Evolutionary conservation across 2,329 filamentous ascomycete genomes (phyloP), one percentile per base, ranked within the genome.

Genomic region (Fusarium sp.): DNA sequence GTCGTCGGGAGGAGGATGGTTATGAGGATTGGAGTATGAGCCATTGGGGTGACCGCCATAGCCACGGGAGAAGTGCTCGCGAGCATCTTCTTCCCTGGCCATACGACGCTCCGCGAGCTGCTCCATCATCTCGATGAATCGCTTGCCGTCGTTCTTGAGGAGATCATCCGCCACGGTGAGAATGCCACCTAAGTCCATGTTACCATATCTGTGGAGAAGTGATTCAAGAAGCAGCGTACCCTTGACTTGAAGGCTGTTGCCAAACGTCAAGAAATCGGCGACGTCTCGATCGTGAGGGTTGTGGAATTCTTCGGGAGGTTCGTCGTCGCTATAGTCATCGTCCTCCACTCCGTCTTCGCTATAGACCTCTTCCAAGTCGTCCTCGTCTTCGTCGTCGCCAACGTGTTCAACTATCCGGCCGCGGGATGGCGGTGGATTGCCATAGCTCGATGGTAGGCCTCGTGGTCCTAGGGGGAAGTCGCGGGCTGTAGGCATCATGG

Each of bases 91-190:
- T 83, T 98, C 95, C 73, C 96, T 91, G 77, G 94, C 93, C 95
- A 99, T 97, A 75, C 96, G 89, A 75, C 95, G 92, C 82, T 99
- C 96, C 36, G 96, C 96, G 75, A 99, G 87, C 82, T 98, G 95
- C 80, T 99, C 96, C 96, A 99, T 99, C 96, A 99, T 99, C 80
- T 99, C 96, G 81, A 99, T 99, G 83, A 99, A 99, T 78, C 97
- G 97, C 81, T 97, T 97, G 76, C 96, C 96, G 81, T 99, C 96
- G 81, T 99, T 99, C 81, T 98, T 98, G 69, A 99, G 87, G 71
- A 99, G 86, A 82, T 99, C 96, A 84, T 99, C 96, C 79, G 96
- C 96, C 77, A 99, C 96, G 72, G 96, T 99, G 79, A 99, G 89
- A 81, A 99, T 97, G 78, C 96, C 96, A 84, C 96, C 94, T 93